A percentile compares a stretch with the other conserved stretches of the same genome.
Conservation (phyloP, 108 stramenopile species). For the Schizochytrium sp. region DNA sequence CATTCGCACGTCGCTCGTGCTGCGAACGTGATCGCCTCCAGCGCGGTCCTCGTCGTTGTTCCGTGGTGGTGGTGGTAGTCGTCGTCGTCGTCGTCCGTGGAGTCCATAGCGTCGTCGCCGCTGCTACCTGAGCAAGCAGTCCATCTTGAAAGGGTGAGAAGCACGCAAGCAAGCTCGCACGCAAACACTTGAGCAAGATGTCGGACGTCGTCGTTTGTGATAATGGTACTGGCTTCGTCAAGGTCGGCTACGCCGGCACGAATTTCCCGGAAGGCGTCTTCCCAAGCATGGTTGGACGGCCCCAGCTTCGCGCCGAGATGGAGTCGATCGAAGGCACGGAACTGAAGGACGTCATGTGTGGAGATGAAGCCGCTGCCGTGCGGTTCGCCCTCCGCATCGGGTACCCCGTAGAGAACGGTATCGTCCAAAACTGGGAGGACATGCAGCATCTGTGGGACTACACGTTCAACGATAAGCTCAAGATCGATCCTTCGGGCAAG, state of each 20-base stretch:
- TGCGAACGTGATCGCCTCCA: too few species aligned
- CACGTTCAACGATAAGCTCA: conserved; percentile 45
- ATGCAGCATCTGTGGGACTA: conserved; percentile 66
- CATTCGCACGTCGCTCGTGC: too few species aligned
- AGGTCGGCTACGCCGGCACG: conserved; percentile 58
- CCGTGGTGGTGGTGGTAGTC: too few species aligned
- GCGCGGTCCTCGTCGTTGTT: too few species aligned
- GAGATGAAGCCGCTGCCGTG: conserved; percentile 45
- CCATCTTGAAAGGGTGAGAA: too few species aligned
- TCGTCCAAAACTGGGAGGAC: conserved; percentile 62
- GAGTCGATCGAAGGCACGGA: conserved; percentile 43
- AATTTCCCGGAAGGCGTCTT: conserved; percentile 56
- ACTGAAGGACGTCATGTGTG: conserved; percentile 43
- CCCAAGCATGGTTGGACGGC: conserved; percentile 58
- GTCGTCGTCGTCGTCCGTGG: too few species aligned
- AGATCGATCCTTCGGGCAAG: conserved; percentile 39
- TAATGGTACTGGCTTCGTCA: conserved; percentile 25
- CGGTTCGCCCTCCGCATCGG: conserved; percentile 47
- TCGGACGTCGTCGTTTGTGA: conserved; percentile 21
- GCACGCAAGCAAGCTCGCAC: too few species aligned
- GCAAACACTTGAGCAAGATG: too few species aligned
- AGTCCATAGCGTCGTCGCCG: too few species aligned
- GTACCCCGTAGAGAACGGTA: conserved; percentile 59
- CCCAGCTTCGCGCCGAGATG: conserved; percentile 61
- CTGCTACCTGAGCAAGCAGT: too few species aligned